Base-by-base conservation (phyloP, 2,329 filamentous ascomycete genomes). In the Pseudogymnoascus sp. region DNA sequence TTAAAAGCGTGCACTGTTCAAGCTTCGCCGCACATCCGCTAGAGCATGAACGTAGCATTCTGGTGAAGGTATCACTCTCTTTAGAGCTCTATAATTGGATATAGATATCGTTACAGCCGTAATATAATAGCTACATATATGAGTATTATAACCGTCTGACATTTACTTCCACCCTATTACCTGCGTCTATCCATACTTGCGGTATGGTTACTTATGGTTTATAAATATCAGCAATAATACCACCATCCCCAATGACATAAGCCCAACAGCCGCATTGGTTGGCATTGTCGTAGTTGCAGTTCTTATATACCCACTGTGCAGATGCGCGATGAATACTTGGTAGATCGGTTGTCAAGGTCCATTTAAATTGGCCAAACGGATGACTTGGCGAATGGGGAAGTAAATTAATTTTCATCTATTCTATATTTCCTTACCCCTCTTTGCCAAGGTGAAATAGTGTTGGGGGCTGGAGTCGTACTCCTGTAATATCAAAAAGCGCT, bases 401-500 rank as follows among this genome's bases (percentile, higher is more conserved):
- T 50, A 50, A 50, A 50, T 50, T 50, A 50, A 50, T 50, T 16
- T 50, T 30, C n/a, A 50, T 50, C 43, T 50, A 50, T 50, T 50
- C 14, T 50, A 50, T 50, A 30, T 30, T 30, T 50, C 14, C 43
- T 50, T 50, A 30, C 43, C 43, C 43, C 43, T 50, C 43, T 50
- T 50, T 50, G 25, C 43, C 43, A 50, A 50, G 43, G 43, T n/a
- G 12, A 11, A 16, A 16, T 3, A 30, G 25, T 16, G 41, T 6
- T 28, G 12, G 22, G 16, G 6, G 22, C 20, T 14, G 11, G 25
- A 5, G 39, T 47, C 14, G 2, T n/a, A 6, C 14, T 28, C 41
- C 22, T 8, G 1, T 16, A 28, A 47, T 47, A 16, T 47, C 41
- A 14, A 47, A 47, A 47, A 28, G 16, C 25, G 33, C 16, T 33